Base-by-base conservation (phyloP, 2,329 filamentous ascomycete genomes). In the Fusarium sp. region DNA sequence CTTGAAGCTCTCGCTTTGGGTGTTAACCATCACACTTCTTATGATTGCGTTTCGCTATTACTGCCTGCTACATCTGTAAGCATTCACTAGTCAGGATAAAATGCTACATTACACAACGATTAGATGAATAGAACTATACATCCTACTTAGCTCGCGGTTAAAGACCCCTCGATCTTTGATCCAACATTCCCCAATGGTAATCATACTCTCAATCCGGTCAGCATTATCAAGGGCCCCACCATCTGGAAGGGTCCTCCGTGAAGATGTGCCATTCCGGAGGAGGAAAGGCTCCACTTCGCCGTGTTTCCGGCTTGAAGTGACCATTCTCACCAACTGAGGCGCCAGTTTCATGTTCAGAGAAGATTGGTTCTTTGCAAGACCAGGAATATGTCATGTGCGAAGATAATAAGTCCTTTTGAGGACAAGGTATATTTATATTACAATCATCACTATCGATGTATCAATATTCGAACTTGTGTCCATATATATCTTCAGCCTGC, bases 381-480 rank as follows among this genome's bases (percentile, higher is more conserved):
- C 52, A 33, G 21, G 18, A n/a, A 43, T 12, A 18, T 32, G 12
- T 19, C 6, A 30, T 35, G 25, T 44, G 13, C 23, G 52, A 35
- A 46, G 38, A 42, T 35, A 62, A 64, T 46, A 47, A 58, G 43
- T 62, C 65, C 64, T 25, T 18, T 44, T n/a, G 9, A 58, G 58
- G 61, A 63, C 63, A 43, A n/a, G 59, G 33, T 78, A 54, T 64
- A 67, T 75, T 72, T 67, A 71, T 71, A 50, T 56, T 78, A 75
- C 66, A 75, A 56, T 60, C 47, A 69, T 64, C 54, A 46, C 49
- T n/a, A 63, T 53, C 52, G 69, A 67, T 76, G 61, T 63, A 57
- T 71, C 68, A 77, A 57, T 76, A 75, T 64, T 77, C 76, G 71
- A 78, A 69, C 50, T 76, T 77, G 25, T 70, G 71, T 69, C 53